Base-by-base conservation (phyloP, 179 eudicot genomes). In the Drosera spatulata region DNA sequence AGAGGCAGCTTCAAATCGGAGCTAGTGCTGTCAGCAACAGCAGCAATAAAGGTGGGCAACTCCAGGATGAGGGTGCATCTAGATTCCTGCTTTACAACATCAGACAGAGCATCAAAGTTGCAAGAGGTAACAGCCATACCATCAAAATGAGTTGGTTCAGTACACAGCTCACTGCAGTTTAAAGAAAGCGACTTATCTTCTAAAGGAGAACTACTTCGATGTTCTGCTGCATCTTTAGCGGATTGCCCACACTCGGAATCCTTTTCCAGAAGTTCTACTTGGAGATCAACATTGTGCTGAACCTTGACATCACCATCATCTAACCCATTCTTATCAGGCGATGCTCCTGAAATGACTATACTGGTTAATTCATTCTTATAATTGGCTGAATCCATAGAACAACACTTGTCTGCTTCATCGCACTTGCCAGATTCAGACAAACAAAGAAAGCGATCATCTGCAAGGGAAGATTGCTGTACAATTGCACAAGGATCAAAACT, bases 171-270 rank as follows among this genome's bases (percentile, higher is more conserved):
- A 12, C 43, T 60, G 55, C 40, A 53, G 50, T 64, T 61, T 57
- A 73, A 63, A 53, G 57, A 43, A 45, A 74, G 56, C 39, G 71
- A 56, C 41, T 63, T 40, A 51, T 39, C 71, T 61, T 58, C 67
- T 33, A 71, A 62, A 39, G 40, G 60, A 56, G 62, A 61, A 47
- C 51, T 50, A 61, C 53, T 48, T 58, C 46, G 59, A 49, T 71
- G 69, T 44, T 55, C 45, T 42, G 63, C 72, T 66, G 56, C 43
- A 59, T 73, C 73, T 3, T 55, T 39, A 71, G 39, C 56, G 37
- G 45, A 59, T 43, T 49, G 60, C 37, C 40, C 67, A 41, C 60
- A 61, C 59, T 74, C 63, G 13, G 41, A 60, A 55, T 66, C 71
- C 53, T 12, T 52, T 53, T 52, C 55, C 43, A 10, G 61, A 57